Base-by-base conservation (phyloP, 768 basidiomycete genomes). In the Boletus rufocinnamomeus region DNA sequence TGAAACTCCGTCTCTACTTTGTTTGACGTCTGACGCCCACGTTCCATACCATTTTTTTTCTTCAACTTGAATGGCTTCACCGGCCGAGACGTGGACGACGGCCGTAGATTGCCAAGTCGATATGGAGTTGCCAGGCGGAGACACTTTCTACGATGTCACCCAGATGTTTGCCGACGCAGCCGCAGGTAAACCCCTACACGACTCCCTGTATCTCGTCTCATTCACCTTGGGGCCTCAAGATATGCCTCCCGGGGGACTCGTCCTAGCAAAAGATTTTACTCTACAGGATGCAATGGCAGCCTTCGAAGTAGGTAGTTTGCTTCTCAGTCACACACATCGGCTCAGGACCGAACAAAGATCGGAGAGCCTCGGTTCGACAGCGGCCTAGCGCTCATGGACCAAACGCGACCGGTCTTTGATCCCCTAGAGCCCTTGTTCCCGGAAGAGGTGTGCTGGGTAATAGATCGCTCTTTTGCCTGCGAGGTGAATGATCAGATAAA, bases 261-360 rank as follows among this genome's bases (percentile, higher is more conserved):
- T 94, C 7, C 80, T 92, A 35, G 85, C 84, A 65, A 82, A 86
- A 1, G 84, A 82, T 32, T 88, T 93, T 63, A 82, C 84, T 19
- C 77, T 96, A 48, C 82, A 87, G 60, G 95, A 98, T 60, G 87
- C 93, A n/a, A 96, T 98, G 94, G 90, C 89, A 64, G 91, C 93
- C 16, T 85, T 97, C 54, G 90, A 95, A 83, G 92, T 90, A 69
- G 58, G 78, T 65, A 25, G 50, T 51, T 52, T 32, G 21, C 34
- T 35, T 50, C 30, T 57, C 52, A 14, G 44, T 49, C 54, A 40
- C 61, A 49, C 53, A 1, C 40, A 54, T 60, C 64, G 51, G 62
- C 60, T 60, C 61, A 58, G 46, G 38, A 38, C 38, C 52, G 34
- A 17, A 67, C 93, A 32, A 72, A 95, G 94, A 92, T 95, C 51